These are phyloP conservation scores for Dioscorea dumetorum DNA, from an alignment of 106 monocot species.

Conservation along the genomic window DNA sequence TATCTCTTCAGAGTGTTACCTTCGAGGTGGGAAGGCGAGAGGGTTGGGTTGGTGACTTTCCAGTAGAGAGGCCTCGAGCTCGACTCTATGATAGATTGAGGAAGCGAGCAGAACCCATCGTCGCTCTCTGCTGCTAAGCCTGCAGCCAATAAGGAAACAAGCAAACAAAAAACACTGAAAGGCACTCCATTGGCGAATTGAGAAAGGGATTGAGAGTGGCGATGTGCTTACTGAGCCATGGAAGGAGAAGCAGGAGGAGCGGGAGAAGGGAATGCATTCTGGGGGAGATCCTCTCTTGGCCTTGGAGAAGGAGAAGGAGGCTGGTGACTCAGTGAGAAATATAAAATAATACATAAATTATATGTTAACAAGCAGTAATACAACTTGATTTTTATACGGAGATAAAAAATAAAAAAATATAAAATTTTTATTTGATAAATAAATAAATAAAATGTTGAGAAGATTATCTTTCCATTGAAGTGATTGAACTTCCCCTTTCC, in stretches of 20 bases:
- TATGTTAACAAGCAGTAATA: no score
- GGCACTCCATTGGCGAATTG: no score
- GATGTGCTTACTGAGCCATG: background rate
- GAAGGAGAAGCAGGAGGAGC: conserved; percentile 1
- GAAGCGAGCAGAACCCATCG: conserved; percentile 47
- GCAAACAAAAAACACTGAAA: background rate
- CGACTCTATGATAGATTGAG: conserved; percentile 4
- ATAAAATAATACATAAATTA: no score
- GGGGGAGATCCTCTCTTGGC: background rate
- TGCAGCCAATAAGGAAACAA: background rate
- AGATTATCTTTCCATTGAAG: no score
- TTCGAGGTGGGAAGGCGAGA: conserved; percentile 66
- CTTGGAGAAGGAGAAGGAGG: background rate
- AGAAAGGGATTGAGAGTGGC: background rate
- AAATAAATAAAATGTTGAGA: no score
- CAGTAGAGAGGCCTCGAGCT: conserved; percentile 40
- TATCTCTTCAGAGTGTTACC: conserved; percentile 22
- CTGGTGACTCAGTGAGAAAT: no score
- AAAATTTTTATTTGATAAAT: no score
- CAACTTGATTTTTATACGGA: no score
- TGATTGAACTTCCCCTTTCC: no score
- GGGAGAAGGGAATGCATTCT: background rate
- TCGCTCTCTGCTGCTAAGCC: conserved; percentile 7
- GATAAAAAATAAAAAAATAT: no score
- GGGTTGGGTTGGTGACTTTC: conserved; percentile 88